phyloP scores from a whole-genome alignment of 163 green algal genomes.

The Chlorella variabilis region DNA sequence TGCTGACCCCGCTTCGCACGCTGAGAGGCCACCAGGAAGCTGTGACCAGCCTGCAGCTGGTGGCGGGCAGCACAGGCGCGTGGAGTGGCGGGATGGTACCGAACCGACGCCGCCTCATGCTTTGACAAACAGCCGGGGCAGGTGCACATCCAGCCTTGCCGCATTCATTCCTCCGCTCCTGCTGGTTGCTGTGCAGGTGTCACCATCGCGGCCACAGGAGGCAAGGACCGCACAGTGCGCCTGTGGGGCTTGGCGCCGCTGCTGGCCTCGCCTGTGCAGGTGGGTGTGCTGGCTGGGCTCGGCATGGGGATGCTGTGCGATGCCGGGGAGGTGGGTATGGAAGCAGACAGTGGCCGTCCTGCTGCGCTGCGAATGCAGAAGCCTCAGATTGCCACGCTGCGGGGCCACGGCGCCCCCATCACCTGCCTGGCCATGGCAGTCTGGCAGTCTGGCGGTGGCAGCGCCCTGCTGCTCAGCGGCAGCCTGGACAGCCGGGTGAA shows the following conservation, averaged over 20 bases:
- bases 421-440: constrained; percentile 28
- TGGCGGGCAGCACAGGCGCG: constrained; percentile 26
- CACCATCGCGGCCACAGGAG: constrained; percentile 28
- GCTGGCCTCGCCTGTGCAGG: constrained; percentile 28
- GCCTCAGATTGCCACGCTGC: constrained; percentile 28
- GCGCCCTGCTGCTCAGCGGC: constrained; percentile 18
- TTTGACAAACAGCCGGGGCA: not conserved
- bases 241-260: constrained; percentile 35
- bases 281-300: not conserved
- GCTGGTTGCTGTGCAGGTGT: constrained; percentile 14
- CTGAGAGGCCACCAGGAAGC: constrained; percentile 34
- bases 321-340: too few relatives aligned
- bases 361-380: too few relatives aligned
- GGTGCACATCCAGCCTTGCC: too few relatives aligned
- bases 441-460: not conserved
- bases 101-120: not conserved
- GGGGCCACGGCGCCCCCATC: constrained; percentile 28
- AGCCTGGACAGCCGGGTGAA: constrained; percentile 36
- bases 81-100: not conserved
- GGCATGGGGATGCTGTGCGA: too few relatives aligned
- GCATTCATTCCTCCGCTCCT: too few relatives aligned
- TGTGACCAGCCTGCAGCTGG: constrained; percentile 34
- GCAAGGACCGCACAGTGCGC: constrained; percentile 31
- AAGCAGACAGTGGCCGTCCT: too few relatives aligned
- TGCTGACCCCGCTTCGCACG: constrained; percentile 40